Evolutionary conservation across 345 rosid genomes (phyloP).

Genomic region (Combretum micranthum): DNA sequence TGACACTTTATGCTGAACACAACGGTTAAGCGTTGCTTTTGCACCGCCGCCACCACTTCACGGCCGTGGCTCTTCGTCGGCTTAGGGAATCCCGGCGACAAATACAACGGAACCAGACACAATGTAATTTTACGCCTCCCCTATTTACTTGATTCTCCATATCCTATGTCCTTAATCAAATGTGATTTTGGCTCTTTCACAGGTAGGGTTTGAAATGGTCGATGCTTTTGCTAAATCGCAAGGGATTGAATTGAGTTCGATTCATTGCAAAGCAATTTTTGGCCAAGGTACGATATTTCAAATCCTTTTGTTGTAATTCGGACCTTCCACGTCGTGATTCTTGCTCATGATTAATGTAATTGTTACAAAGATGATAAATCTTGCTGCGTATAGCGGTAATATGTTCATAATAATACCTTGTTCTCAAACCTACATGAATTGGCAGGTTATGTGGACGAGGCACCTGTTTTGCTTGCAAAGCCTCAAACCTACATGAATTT

Average conservation of each 20-base stretch:
- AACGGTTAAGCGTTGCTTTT: constrained; percentile 37
- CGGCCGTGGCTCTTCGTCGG: constrained; percentile 84
- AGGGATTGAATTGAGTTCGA: constrained; percentile 40
- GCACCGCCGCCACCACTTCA: constrained; percentile 32
- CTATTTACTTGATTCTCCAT: constrained; percentile 4
- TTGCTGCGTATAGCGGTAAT: too few relatives aligned
- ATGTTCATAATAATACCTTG: too few relatives aligned
- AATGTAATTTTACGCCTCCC: constrained; percentile 38
- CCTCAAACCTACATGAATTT: constrained; percentile 93
- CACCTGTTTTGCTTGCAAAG: constrained; percentile 59
- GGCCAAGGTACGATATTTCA: constrained; percentile 47
- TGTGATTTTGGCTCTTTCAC: background rate
- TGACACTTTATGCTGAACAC: too few relatives aligned
- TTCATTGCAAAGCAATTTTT: constrained; percentile 59
- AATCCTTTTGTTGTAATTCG: background rate
- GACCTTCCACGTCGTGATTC: too few relatives aligned
- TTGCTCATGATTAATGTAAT: too few relatives aligned
- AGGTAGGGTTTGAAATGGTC: constrained; percentile 80
- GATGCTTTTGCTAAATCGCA: constrained; percentile 60
- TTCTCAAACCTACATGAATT: background rate
- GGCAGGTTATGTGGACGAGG: constrained; percentile 50
- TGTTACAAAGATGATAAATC: too few relatives aligned
- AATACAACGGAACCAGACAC: constrained; percentile 73
- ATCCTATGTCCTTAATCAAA: too few relatives aligned
- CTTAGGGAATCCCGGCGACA: constrained; percentile 86